These are phyloP conservation scores for Cucumis cinereus DNA, from an alignment of 306 rosid species.

Conservation along the genomic window DNA sequence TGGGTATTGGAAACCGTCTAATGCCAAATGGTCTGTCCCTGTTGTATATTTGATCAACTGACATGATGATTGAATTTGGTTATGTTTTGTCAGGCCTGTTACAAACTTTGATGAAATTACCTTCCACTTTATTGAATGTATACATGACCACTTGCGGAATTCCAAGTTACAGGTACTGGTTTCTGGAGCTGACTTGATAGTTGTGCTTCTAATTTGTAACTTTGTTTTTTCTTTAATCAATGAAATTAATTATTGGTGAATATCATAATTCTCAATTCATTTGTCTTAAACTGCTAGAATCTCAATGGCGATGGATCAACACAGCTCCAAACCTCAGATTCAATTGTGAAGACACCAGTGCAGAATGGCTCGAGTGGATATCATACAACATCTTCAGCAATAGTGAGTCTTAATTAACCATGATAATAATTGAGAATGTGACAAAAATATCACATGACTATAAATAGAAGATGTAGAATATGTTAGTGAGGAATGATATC, in stretches of 20 bases:
- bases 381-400: conserved; percentile 35
- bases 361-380: conserved; percentile 27
- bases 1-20: neutral
- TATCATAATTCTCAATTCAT: neutral
- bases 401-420: conserved; percentile 26
- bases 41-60: neutral
- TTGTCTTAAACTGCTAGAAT: conserved; percentile 15
- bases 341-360: conserved; percentile 37
- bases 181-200: neutral
- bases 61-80: neutral
- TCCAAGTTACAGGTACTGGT: conserved; percentile 44
- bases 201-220: neutral
- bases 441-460: too few relatives aligned
- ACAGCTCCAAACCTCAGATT: conserved; percentile 22
- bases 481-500: too few relatives aligned
- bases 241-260: neutral
- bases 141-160: conserved; percentile 48
- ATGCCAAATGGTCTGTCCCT: neutral
- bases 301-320: conserved; percentile 31
- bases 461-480: too few relatives aligned
- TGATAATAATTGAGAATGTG: neutral
- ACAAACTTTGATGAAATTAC: conserved; percentile 68
- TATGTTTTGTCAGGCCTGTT: conserved; percentile 53
- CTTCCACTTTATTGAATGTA: conserved; percentile 87
- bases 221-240: neutral